Evolutionary conservation across 495 filamentous ascomycete species (phyloP), one percentile per base, ranked within the genome.

Genomic region (Talaromyces ruber): DNA sequence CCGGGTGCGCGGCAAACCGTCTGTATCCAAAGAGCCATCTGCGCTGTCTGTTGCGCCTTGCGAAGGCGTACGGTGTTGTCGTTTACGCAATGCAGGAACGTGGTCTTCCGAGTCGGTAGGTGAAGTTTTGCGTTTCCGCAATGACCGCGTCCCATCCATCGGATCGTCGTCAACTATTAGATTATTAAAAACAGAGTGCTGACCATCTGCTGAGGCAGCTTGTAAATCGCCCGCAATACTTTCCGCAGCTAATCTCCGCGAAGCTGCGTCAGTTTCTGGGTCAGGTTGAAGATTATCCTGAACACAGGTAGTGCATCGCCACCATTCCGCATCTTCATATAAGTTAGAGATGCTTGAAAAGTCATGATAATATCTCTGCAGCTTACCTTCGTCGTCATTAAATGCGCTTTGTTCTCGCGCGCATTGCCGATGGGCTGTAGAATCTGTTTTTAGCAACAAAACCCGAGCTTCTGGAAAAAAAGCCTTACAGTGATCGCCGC

Each of bases 401-500:
- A 95, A 78, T 47, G 89, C 87, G 59, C 86, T 85, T 67, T 86
- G 86, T 69, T 88, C 85, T 65, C 91, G 87, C 62, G 93, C 94
- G 75, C 93, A 98, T 84, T 97, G 90, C 68, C 89, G 86, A 81
- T 98, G 93, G 62, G 93, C 93, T 79, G 61, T 68, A 32, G n/a
- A 45, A 50, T 14, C 29, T 28, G 34, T 39, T 25, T 24, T 63
- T 26, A 63, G 54, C 39, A 56, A 2, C 9, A 22, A 57, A 25
- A 56, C 6, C 28, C 29, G 12, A 66, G 69, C 63, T 53, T 21
- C 34, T 21, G 26, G 34, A 26, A 25, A 43, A 66, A 24, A 22
- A 25, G 65, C 64, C 91, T 72, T 76, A 98, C 93, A 88, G 77
- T 96, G 91, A 72, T 96, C 90, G 59, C 86, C 89, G 74, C 94